These are phyloP conservation scores for Gomphus bonarii DNA, from an alignment of 1,284 basidiomycete genomes.

Conservation along the genomic window DNA sequence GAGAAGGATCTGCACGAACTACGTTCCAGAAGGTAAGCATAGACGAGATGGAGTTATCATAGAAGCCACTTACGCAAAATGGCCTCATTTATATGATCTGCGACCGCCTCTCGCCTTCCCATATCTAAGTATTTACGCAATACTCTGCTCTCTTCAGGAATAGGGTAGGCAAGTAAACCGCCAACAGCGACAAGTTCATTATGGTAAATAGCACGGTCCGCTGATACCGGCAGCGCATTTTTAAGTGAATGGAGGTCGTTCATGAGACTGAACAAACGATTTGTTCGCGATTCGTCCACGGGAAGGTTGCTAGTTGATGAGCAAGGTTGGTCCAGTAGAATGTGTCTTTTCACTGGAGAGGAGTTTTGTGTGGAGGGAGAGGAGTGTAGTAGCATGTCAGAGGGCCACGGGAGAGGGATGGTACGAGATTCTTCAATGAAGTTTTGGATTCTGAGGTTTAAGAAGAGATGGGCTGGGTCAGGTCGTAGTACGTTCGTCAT, in stretches of 20 bases:
- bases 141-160: conserved; percentile 55
- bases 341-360: background rate
- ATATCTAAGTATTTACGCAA: conserved; percentile 62
- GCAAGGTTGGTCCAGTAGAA: conserved; percentile 11
- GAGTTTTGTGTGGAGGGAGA: background rate
- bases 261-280: conserved; percentile 15
- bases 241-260: conserved; percentile 52
- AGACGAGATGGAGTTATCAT: conserved; percentile 3
- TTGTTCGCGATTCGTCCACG: conserved; percentile 14
- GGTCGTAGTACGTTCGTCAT: conserved; percentile 21
- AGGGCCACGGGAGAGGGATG: conserved; percentile 41
- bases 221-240: conserved; percentile 37
- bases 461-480: conserved; percentile 59
- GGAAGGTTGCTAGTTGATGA: conserved; percentile 14
- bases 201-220: conserved; percentile 48
- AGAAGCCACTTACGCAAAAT: conserved; percentile 53
- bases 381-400: background rate
- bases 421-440: conserved; percentile 79
- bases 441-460: conserved; percentile 75
- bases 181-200: conserved; percentile 65
- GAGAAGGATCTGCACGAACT: background rate
- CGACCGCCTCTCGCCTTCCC: conserved; percentile 65
- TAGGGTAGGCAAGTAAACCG: conserved; percentile 65
- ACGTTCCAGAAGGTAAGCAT: background rate
- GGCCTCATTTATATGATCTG: conserved; percentile 79